Percentiles rank a stretch among this genome's conserved stretches.
phyloP scores from a whole-genome alignment of 2,329 filamentous ascomycete species.

The Aschersonia sp. region DNA sequence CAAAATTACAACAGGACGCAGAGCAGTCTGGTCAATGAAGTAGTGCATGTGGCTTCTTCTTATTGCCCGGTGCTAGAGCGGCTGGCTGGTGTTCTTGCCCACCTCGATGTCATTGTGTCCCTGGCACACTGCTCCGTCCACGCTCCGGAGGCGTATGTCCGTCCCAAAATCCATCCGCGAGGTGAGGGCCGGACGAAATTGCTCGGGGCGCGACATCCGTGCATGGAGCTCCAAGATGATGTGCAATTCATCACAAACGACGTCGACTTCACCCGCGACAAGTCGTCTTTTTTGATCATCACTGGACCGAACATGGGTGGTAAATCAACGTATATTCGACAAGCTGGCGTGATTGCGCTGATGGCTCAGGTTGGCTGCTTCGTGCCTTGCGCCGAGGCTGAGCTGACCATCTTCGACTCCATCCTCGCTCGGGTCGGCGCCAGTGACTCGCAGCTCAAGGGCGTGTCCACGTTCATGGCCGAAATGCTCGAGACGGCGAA shows the following conservation, averaged over 20 bases:
- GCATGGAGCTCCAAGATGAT: conserved; percentile 97
- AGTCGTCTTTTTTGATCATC: conserved; percentile 87
- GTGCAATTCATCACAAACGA: conserved; percentile 98
- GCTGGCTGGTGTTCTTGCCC: conserved; percentile 68
- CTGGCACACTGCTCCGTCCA: conserved; percentile 90
- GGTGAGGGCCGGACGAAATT: conserved; percentile 79
- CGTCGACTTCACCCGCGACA: conserved; percentile 61
- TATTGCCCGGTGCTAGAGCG: conserved; percentile 89
- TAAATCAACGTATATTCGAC: conserved; percentile 95
- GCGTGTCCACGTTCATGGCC: conserved; percentile 97
- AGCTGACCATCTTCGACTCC: conserved; percentile 90
- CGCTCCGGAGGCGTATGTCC: conserved; percentile 80
- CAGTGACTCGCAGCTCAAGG: conserved; percentile 91
- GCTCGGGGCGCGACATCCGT: conserved; percentile 89
- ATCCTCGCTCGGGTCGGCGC: conserved; percentile 93
- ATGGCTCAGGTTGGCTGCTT: conserved; percentile 98
- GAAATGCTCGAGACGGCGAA: conserved; percentile 99
- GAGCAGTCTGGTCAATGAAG: conserved; percentile 77
- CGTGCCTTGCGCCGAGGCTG: conserved; percentile 79
- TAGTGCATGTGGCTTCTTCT: conserved; percentile 83
- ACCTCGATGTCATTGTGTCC: conserved; percentile 88
- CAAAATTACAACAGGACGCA: conserved; percentile 94
- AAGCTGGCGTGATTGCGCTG: conserved; percentile 89
- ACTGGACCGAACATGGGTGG: conserved; percentile 98
- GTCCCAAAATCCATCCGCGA: conserved; percentile 78